Percentiles rank a stretch among this genome's conserved stretches.
These are phyloP conservation scores for Candida michaelii DNA, from an alignment of 805 yeast genomes.

Conservation along the genomic window DNA sequence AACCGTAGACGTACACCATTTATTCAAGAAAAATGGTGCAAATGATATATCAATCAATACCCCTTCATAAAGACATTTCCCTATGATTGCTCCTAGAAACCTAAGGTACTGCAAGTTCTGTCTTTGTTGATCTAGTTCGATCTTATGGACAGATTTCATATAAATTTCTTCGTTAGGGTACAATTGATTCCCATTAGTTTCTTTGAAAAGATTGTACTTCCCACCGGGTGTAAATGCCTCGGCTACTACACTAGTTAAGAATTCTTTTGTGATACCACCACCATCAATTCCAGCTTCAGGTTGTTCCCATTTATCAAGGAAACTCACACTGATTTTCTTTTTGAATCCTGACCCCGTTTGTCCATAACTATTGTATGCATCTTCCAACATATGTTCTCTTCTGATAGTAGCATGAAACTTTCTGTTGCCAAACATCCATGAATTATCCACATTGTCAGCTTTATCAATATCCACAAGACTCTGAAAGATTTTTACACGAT, in stretches of 20 bases:
- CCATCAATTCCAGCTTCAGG: constrained; percentile 94
- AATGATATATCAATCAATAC: constrained; percentile 79
- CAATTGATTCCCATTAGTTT: constrained; percentile 53
- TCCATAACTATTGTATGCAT: constrained; percentile 64
- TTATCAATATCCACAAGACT: constrained; percentile 56
- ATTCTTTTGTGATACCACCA: constrained; percentile 93
- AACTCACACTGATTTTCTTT: constrained; percentile 58
- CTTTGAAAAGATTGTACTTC: constrained; percentile 36
- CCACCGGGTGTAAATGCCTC: constrained; percentile 57
- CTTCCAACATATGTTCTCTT: constrained; percentile 70
- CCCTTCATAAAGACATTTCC: constrained; percentile 84
- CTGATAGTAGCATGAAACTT: constrained; percentile 54
- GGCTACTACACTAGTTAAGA: constrained; percentile 67
- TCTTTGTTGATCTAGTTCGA: constrained; percentile 29
- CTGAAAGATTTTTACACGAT: constrained; percentile 73
- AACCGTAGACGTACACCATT: constrained; percentile 52
- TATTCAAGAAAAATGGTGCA: constrained; percentile 78
- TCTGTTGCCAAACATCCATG: constrained; percentile 14
- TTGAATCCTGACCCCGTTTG: constrained; percentile 57
- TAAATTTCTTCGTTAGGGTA: constrained; percentile 70
- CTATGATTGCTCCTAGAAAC: constrained; percentile 81
- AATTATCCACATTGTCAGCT: constrained; percentile 14
- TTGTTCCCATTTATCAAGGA: constrained; percentile 67
- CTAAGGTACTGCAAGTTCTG: constrained; percentile 35
- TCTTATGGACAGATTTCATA: constrained; percentile 25